Percentiles rank a stretch among this genome's conserved stretches.
These are phyloP conservation scores for Globisporangium okanoganense DNA, from an alignment of 352 stramenopile species.

Conservation along the genomic window DNA sequence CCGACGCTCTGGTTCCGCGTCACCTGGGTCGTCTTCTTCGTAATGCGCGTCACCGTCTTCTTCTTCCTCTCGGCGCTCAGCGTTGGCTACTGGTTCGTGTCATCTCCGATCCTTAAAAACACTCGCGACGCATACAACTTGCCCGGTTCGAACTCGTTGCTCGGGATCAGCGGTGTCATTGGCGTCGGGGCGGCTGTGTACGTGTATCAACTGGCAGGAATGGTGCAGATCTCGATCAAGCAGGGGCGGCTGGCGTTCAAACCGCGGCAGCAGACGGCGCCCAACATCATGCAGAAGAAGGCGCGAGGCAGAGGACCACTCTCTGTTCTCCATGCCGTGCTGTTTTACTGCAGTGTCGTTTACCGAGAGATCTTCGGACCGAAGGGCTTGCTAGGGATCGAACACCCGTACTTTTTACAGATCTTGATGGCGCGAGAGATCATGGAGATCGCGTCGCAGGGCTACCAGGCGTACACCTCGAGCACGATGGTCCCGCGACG, in stretches of 20 bases:
- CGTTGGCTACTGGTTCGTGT: conserved; percentile 12
- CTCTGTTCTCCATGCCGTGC: not conserved
- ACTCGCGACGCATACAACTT: conserved; percentile 8
- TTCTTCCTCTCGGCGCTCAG: conserved; percentile 7
- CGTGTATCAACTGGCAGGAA: conserved; percentile 2
- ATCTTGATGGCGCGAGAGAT: conserved; percentile 21
- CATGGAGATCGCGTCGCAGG: conserved; percentile 23
- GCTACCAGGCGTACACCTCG: conserved; percentile 25
- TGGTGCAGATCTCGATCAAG: conserved; percentile 2
- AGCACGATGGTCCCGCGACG: conserved; percentile 23
- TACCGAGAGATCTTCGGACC: conserved; percentile 1
- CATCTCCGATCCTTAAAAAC: not conserved
- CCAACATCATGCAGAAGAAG: not conserved
- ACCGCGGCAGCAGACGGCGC: not conserved
- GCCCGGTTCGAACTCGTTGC: not conserved
- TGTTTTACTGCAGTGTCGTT: not conserved
- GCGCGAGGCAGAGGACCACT: not conserved
- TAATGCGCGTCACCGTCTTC: conserved; percentile 7
- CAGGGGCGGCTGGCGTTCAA: not conserved
- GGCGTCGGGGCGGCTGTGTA: not conserved
- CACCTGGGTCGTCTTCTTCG: conserved; percentile 2
- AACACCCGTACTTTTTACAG: conserved; percentile 14
- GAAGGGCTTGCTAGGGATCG: conserved; percentile 10
- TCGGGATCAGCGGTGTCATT: conserved; percentile 1
- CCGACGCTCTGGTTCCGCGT: conserved; percentile 7